Conservation (phyloP, 129 eudicot species). For the Logfia minima region DNA sequence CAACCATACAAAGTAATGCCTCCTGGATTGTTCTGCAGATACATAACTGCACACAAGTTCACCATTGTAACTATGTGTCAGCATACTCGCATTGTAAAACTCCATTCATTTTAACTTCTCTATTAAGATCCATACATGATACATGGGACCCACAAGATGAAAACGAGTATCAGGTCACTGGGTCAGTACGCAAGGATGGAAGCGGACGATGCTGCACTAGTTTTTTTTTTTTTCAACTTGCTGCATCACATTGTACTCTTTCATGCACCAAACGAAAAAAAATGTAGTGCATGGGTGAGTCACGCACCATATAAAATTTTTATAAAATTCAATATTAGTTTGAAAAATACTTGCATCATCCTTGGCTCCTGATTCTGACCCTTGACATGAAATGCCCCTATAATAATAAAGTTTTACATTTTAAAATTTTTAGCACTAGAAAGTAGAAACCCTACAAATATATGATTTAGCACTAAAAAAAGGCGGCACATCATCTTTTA, state of each 20-base stretch:
- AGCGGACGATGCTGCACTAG: not conserved
- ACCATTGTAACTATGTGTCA: not conserved
- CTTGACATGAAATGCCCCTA: not conserved
- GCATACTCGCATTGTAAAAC: too few species aligned
- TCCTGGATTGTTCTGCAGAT: slow-evolving; percentile 86
- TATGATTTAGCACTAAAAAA: too few species aligned
- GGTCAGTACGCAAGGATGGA: not conserved
- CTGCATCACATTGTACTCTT: not conserved
- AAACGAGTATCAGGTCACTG: not conserved
- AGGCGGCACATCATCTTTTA: too few species aligned
- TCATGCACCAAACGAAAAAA: too few species aligned
- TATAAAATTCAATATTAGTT: not conserved
- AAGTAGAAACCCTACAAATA: not conserved
- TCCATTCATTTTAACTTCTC: too few species aligned
- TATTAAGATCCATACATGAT: too few species aligned
- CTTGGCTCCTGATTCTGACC: not conserved
- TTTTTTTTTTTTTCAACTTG: too few species aligned
- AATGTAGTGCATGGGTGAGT: too few species aligned
- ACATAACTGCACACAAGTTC: slow-evolving; percentile 54
- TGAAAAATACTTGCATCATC: not conserved
- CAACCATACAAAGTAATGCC: slow-evolving; percentile 84
- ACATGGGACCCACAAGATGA: not conserved
- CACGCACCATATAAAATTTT: too few species aligned
- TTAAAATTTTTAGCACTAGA: not conserved
- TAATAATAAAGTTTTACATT: not conserved